phyloP scores from a whole-genome alignment of 2,329 filamentous ascomycete species.

The Aspergillus sergii region DNA sequence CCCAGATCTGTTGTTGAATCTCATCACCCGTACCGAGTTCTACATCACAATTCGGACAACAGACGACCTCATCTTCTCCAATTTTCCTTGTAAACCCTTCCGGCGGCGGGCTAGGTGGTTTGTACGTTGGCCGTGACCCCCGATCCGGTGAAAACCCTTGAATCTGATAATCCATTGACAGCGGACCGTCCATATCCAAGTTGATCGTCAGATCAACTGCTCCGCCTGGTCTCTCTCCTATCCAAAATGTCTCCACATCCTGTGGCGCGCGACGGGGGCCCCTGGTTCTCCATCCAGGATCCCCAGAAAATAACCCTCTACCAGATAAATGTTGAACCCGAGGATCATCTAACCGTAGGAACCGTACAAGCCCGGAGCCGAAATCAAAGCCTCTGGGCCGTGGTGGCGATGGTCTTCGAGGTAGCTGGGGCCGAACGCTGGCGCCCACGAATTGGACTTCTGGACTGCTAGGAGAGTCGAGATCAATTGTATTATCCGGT shows the following conservation, averaged over 20 bases:
- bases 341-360: slow-evolving; percentile 12
- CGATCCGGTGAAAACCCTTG: slow-evolving; percentile 45
- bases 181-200: slow-evolving; percentile 26
- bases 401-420: slow-evolving; percentile 14
- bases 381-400: slow-evolving; percentile 3
- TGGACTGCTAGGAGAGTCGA: slow-evolving; percentile 40
- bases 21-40: slow-evolving; percentile 76
- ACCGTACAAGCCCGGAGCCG: slow-evolving; percentile 9
- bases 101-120: slow-evolving; percentile 65
- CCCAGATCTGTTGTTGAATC: slow-evolving; percentile 85
- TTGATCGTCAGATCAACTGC: slow-evolving; percentile 30
- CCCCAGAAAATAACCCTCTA: slow-evolving; percentile 22
- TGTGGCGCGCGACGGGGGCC: not conserved
- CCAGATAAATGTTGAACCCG: not conserved
- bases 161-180: slow-evolving; percentile 42
- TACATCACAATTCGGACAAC: slow-evolving; percentile 84
- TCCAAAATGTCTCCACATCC: slow-evolving; percentile 21
- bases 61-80: slow-evolving; percentile 68
- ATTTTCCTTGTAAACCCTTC: slow-evolving; percentile 82
- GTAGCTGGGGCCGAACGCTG: slow-evolving; percentile 22
- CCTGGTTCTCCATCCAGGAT: slow-evolving; percentile 24
- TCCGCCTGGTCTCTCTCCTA: slow-evolving; percentile 25
- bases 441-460: slow-evolving; percentile 55
- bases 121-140: slow-evolving; percentile 48
- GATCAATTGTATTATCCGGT: slow-evolving; percentile 16